These are phyloP conservation scores for Komagataella pseudopastoris DNA, from an alignment of 805 yeast species.

Conservation along the genomic window DNA sequence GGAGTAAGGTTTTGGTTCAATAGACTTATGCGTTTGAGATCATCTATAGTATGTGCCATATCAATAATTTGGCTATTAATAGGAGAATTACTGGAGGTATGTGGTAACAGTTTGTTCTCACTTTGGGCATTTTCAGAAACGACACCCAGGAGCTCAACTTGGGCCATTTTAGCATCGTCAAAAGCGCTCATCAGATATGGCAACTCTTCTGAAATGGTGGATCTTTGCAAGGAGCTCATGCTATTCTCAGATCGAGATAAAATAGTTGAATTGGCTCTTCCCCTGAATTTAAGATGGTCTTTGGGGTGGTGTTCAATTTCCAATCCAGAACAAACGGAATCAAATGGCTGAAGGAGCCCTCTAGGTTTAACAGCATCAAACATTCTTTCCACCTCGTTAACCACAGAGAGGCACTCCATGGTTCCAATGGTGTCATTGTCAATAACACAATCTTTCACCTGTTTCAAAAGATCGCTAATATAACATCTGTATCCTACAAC, in stretches of 20 bases:
- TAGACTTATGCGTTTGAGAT: background rate
- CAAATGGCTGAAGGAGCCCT: conserved; percentile 4
- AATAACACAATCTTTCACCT: conserved; percentile 40
- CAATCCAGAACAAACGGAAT: background rate
- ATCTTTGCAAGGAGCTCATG: conserved; percentile 22
- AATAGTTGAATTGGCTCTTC: background rate
- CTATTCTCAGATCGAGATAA: conserved; percentile 15
- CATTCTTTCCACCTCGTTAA: conserved; percentile 63
- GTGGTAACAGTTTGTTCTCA: background rate
- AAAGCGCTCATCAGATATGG: conserved; percentile 59
- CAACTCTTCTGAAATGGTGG: conserved; percentile 48
- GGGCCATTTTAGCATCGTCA: conserved; percentile 44
- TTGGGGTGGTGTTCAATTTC: background rate
- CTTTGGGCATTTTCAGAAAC: background rate
- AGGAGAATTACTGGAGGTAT: background rate
- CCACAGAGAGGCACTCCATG: conserved; percentile 54
- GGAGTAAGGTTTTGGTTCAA: background rate
- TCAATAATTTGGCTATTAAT: background rate
- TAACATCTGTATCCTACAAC: conserved; percentile 41
- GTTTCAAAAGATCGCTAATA: conserved; percentile 42
- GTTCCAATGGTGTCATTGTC: conserved; percentile 41
- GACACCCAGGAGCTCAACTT: conserved; percentile 27
- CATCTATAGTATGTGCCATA: background rate
- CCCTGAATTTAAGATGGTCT: background rate
- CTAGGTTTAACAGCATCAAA: conserved; percentile 33